A percentile compares a stretch with the other conserved stretches of the same genome.
Conservation (phyloP, 163 green algal species). For the Chlamydomonas reinhardtii region DNA sequence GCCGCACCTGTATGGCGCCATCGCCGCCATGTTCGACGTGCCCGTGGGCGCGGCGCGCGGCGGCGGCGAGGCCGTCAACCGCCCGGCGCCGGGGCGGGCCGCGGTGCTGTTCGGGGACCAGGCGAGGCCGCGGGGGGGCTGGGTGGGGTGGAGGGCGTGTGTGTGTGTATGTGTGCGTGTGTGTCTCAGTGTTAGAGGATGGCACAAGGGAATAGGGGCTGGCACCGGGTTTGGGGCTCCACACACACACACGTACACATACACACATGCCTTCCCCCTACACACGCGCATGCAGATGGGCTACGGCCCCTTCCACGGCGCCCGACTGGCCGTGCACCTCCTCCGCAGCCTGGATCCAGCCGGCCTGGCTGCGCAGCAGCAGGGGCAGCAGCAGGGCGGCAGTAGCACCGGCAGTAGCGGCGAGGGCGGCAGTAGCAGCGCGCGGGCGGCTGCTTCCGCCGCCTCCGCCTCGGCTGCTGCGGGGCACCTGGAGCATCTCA, state of each 20-base stretch:
- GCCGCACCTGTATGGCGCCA: constrained; percentile 69
- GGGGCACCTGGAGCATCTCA: constrained; percentile 68
- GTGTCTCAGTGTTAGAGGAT: not conserved
- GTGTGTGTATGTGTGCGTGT: not conserved
- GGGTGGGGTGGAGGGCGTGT: not conserved
- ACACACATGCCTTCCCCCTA: not conserved
- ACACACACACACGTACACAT: too few relatives aligned
- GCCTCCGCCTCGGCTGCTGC: constrained; percentile 49
- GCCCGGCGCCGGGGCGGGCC: not conserved
- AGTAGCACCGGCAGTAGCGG: not conserved
- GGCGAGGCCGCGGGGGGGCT: not conserved
- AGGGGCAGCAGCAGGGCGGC: not conserved
- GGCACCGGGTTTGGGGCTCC: too few relatives aligned
- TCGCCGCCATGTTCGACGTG: constrained; percentile 80
- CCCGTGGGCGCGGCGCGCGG: constrained; percentile 80
- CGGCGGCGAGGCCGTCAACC: not conserved
- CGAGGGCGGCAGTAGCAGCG: too few relatives aligned
- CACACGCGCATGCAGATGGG: too few relatives aligned
- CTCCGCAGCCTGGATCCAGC: not conserved
- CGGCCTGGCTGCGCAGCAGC: not conserved
- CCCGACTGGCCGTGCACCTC: constrained; percentile 26
- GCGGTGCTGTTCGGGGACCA: not conserved
- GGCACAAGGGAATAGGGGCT: too few relatives aligned
- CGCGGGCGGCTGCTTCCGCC: not conserved
- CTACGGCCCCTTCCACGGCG: constrained; percentile 31